A percentile compares a stretch with the other conserved stretches of the same genome.
Conservation (phyloP, 805 yeast genomes). For the Kodamaea kaohsiungensis region DNA sequence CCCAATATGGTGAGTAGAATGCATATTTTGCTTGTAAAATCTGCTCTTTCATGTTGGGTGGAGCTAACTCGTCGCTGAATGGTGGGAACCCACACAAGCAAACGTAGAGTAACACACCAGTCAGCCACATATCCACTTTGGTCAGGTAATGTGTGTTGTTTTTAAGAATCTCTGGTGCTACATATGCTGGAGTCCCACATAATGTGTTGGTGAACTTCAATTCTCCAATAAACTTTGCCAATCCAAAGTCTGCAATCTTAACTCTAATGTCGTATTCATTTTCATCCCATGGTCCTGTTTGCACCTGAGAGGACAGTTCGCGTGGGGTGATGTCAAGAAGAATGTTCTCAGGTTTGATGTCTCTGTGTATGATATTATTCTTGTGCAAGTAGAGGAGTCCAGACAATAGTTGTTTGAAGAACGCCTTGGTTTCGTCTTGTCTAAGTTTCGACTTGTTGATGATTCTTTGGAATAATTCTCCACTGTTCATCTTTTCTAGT, state of each 20-base stretch:
- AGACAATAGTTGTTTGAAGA: constrained; percentile 49
- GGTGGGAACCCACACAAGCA: constrained; percentile 87
- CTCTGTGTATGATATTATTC: constrained; percentile 45
- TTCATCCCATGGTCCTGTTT: constrained; percentile 58
- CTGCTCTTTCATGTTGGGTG: constrained; percentile 77
- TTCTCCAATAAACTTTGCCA: constrained; percentile 69
- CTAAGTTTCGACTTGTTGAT: constrained; percentile 61
- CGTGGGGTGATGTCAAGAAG: constrained; percentile 53
- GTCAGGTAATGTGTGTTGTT: constrained; percentile 63
- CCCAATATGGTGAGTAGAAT: constrained; percentile 81
- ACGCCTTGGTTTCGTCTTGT: constrained; percentile 60
- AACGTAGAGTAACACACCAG: constrained; percentile 75
- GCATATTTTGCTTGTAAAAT: constrained; percentile 67
- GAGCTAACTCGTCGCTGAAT: constrained; percentile 78
- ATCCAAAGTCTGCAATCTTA: constrained; percentile 83
- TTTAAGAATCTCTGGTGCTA: constrained; percentile 73
- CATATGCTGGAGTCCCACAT: constrained; percentile 88
- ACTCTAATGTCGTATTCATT: constrained; percentile 63
- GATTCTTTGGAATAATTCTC: constrained; percentile 74
- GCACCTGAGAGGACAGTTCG: constrained; percentile 22
- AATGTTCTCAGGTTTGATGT: constrained; percentile 48
- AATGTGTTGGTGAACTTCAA: constrained; percentile 71
- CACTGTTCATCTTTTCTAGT: constrained; percentile 70
- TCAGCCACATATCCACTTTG: constrained; percentile 79
- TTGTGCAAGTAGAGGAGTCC: constrained; percentile 42